Base-by-base conservation (phyloP, 2,329 filamentous ascomycete species). In the Fusarium papillatum region DNA sequence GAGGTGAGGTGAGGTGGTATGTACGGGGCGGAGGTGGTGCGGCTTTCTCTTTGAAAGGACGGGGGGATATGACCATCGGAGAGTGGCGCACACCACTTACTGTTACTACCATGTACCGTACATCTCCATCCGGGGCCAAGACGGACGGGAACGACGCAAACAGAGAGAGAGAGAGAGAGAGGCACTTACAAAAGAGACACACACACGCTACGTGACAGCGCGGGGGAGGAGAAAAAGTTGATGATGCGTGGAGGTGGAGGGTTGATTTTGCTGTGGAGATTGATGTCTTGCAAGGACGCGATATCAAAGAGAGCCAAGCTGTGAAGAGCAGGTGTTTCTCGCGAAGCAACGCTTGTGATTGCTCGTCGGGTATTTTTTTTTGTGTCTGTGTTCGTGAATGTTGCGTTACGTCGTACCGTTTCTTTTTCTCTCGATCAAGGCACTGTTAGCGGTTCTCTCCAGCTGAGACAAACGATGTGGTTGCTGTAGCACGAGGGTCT, bases 171-270 rank as follows among this genome's bases (percentile, higher is more conserved):
- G n/a, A n/a, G n/a, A 34, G 31, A 31, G 31, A 34, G 34, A 61
- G 69, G 26, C 65, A 61, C 48, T 64, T 57, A 59, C 59, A 64
- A 19, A 48, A 36, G 31, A 53, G 46, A 31, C 69, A 63, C 53
- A 31, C 69, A 63, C 59, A 63, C 59, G 69, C 66, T 76, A 76
- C 72, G 72, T 76, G 72, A 76, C 72, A 74, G 63, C 67, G 72
- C 72, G 69, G 72, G 72, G 74, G 39, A 22, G 17, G 29, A 31
- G 29, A 31, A 31, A 26, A 67, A 64, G 66, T 57, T 24, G 64
- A 43, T n/a, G 24, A 62, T 24, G 10, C 14, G 65, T 26, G 66
- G 57, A 43, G 62, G 29, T 53, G 53, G 62, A 29, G 50, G 39
- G 39, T 43, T 43, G 39, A 9, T 17, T 39, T 39, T 39, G 38